Evolutionary conservation across 495 filamentous ascomycete species (phyloP), one percentile per base, ranked within the genome.

Genomic region (Talaromyces nanjingensis): DNA sequence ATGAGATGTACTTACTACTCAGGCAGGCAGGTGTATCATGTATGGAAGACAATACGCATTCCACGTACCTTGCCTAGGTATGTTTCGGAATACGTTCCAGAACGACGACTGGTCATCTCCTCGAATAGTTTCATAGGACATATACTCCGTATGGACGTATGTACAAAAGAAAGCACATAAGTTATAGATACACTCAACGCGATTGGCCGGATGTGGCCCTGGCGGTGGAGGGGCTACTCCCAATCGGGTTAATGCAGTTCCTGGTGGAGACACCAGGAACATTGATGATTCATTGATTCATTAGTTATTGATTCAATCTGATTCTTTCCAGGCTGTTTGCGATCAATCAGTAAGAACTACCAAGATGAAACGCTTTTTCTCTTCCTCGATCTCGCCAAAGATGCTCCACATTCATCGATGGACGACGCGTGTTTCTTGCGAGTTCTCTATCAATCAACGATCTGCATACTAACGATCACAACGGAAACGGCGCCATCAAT

Each of bases 281-380:
- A 49, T 49, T 56, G 53, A 56, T 56, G 53, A 56, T 55, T 55
- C 52, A 55, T 55, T 29, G 27, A 29, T 31, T 31, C 29, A 31
- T n/a, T n/a, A n/a, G n/a, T n/a, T n/a, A n/a, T 6, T 56, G 53
- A 56, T 56, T 29, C 14, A n/a, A 18, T 9, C 47, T n/a, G 6
- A 52, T 52, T 52, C 45, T n/a, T 6, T 24, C 49, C 18, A 9
- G 8, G 18, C 53, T 56, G 22, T 56, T 56, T 56, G 53, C 53
- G 53, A 56, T 55, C 53, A 8, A n/a, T n/a, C n/a, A n/a, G n/a
- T n/a, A n/a, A n/a, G n/a, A n/a, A n/a, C n/a, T n/a, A n/a, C n/a
- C n/a, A 52, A 18, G 6, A 52, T 52, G 47, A 18, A n/a, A n/a
- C 16, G 22, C 37, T 42, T 16, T 42, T 14, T 14, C 34, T 42